phyloP scores from a whole-genome alignment of 2,329 filamentous ascomycete species.

The Neofusicoccum cordaticola region DNA sequence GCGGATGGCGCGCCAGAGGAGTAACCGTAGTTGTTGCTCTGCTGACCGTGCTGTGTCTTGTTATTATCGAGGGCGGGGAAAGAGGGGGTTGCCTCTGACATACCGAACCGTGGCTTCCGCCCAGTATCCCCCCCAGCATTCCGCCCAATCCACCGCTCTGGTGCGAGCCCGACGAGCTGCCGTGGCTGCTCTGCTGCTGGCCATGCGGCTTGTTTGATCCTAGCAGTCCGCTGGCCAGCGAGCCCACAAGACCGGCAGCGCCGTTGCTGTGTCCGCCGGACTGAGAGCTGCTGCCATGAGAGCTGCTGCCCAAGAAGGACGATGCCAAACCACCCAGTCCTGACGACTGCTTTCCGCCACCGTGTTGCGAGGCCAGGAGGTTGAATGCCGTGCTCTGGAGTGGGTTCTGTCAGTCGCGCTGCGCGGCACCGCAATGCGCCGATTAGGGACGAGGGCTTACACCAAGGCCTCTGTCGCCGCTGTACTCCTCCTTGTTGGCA shows the following conservation, averaged over 20 bases:
- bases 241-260: slow-evolving; percentile 46
- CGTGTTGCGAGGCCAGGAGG: slow-evolving; percentile 13
- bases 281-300: slow-evolving; percentile 15
- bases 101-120: slow-evolving; percentile 33
- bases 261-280: slow-evolving; percentile 15
- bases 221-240: slow-evolving; percentile 51
- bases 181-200: slow-evolving; percentile 36
- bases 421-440: background rate
- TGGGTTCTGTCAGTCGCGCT: background rate
- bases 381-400: slow-evolving; percentile 16
- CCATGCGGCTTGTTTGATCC: slow-evolving; percentile 34
- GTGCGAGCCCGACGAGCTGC: slow-evolving; percentile 18
- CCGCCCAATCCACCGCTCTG: slow-evolving; percentile 27
- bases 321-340: slow-evolving; percentile 18
- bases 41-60: slow-evolving; percentile 3
- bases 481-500: slow-evolving; percentile 15
- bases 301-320: slow-evolving; percentile 18
- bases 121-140: slow-evolving; percentile 34
- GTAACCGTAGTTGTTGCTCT: slow-evolving; percentile 60
- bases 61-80: background rate
- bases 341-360: slow-evolving; percentile 13
- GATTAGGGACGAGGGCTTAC: slow-evolving; percentile 7
- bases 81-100: slow-evolving; percentile 16
- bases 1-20: slow-evolving; percentile 51
- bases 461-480: slow-evolving; percentile 17